Evolutionary conservation across 495 filamentous ascomycete species (phyloP).

Genomic region (Aspergillus homomorphus): DNA sequence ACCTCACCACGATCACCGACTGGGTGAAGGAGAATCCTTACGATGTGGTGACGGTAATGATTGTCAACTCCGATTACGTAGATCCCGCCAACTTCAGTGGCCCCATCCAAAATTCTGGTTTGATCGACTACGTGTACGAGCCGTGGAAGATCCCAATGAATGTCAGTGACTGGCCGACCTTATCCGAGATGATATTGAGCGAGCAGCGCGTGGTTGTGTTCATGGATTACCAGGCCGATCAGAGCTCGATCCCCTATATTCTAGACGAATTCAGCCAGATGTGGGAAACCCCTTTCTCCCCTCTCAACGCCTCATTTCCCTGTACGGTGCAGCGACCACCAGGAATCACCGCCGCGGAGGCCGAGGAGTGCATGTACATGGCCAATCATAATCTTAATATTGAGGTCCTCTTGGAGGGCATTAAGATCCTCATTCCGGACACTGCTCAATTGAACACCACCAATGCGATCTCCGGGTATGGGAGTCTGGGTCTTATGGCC

Average conservation of each 20-base stretch:
- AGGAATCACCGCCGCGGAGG: conserved; percentile 47
- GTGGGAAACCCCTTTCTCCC: conserved; percentile 66
- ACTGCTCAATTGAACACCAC: conserved; percentile 61
- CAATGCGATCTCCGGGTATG: conserved; percentile 60
- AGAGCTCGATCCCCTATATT: conserved; percentile 64
- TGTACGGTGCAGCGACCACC: conserved; percentile 61
- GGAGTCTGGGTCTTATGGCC: conserved; percentile 69
- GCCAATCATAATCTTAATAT: conserved; percentile 91
- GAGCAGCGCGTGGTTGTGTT: conserved; percentile 62
- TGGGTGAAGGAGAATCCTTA: conserved; percentile 81
- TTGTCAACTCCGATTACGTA: conserved; percentile 77
- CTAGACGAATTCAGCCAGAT: conserved; percentile 65
- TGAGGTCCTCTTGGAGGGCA: conserved; percentile 59
- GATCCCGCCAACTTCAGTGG: conserved; percentile 55
- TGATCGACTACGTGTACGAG: conserved; percentile 66
- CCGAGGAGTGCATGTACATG: conserved; percentile 69
- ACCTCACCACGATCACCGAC: conserved; percentile 61
- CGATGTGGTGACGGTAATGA: conserved; percentile 86
- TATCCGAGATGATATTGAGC: conserved; percentile 71
- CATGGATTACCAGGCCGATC: conserved; percentile 83
- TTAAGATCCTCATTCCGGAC: conserved; percentile 69
- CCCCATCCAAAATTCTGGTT: conserved; percentile 64
- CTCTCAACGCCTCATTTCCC: conserved; percentile 55
- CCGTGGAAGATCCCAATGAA: conserved; percentile 67
- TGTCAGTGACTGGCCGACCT: conserved; percentile 77